Evolutionary conservation across 2,329 filamentous ascomycete genomes (phyloP).

Genomic region (Colletotrichum abscissum): DNA sequence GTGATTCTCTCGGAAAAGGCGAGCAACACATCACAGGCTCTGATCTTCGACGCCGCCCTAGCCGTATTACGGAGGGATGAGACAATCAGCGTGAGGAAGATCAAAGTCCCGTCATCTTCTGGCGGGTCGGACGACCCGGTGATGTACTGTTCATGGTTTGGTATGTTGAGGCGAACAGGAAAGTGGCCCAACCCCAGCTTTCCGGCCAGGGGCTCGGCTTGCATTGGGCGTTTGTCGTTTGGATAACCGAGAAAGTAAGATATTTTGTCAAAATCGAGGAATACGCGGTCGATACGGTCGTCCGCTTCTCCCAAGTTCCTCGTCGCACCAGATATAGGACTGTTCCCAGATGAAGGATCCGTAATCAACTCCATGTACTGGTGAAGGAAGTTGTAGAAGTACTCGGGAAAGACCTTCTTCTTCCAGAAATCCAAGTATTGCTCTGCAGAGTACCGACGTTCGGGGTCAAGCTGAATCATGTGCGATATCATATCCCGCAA

Average conservation of each 20-base stretch:
- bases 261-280: conserved; percentile 96
- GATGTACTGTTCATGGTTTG: conserved; percentile 81
- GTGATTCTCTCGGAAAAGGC: conserved; percentile 92
- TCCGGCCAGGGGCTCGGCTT: conserved; percentile 50
- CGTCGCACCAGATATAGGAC: conserved; percentile 73
- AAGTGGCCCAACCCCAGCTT: conserved; percentile 73
- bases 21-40: conserved; percentile 90
- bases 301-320: conserved; percentile 88
- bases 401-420: conserved; percentile 90
- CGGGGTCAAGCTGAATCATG: conserved; percentile 96
- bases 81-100: conserved; percentile 90
- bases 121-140: conserved; percentile 70
- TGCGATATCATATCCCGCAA: conserved; percentile 90
- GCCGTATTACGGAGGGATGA: conserved; percentile 91
- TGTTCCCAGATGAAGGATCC: conserved; percentile 84
- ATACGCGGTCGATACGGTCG: conserved; percentile 93
- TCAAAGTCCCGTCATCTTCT: conserved; percentile 88
- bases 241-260: conserved; percentile 88
- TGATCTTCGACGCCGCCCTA: conserved; percentile 85
- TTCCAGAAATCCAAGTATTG: conserved; percentile 93
- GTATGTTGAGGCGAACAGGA: conserved; percentile 86
- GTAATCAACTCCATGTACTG: conserved; percentile 98
- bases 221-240: conserved; percentile 40
- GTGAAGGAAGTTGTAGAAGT: conserved; percentile 97
- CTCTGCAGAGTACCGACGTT: conserved; percentile 91